phyloP scores from a whole-genome alignment of 2,329 filamentous ascomycete species.

The Alternaria gaisen region DNA sequence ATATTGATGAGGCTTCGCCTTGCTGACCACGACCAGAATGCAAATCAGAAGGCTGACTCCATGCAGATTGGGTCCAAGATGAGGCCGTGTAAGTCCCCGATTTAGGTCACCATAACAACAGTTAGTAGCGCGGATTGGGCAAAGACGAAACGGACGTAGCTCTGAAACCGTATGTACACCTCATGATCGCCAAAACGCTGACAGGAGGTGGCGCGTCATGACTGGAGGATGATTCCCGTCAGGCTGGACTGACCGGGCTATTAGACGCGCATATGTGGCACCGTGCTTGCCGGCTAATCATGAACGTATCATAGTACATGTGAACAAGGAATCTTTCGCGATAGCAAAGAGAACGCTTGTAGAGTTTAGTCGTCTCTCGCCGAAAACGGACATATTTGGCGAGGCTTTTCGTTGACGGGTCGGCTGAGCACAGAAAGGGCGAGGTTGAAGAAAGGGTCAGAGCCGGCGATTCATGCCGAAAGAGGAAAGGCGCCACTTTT shows the following conservation, averaged over 20 bases:
- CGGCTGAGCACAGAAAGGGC: slow-evolving; percentile 3
- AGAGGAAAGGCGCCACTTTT: neutral
- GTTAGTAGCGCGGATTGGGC: slow-evolving; percentile 10
- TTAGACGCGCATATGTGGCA: slow-evolving; percentile 2
- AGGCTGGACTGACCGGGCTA: slow-evolving; percentile 6
- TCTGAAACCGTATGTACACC: slow-evolving; percentile 1
- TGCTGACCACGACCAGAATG: slow-evolving; percentile 11
- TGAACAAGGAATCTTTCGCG: slow-evolving; percentile 1
- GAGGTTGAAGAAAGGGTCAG: neutral
- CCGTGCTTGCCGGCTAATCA: neutral
- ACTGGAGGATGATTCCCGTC: slow-evolving; percentile 11
- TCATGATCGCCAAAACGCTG: slow-evolving; percentile 15
- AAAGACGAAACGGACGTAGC: slow-evolving; percentile 11
- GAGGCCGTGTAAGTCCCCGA: slow-evolving; percentile 34
- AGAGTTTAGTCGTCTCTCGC: neutral
- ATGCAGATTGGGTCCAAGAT: slow-evolving; percentile 14
- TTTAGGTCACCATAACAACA: slow-evolving; percentile 13
- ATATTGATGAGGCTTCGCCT: slow-evolving; percentile 31
- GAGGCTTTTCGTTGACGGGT: neutral
- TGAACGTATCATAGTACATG: neutral
- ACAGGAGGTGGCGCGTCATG: slow-evolving; percentile 11
- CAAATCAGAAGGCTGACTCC: slow-evolving; percentile 28
- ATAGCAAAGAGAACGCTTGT: neutral
- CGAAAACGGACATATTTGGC: neutral
- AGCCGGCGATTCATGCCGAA: neutral